Evolutionary conservation across 208 protist genomes (phyloP), one percentile per base, ranked within the genome.

Genomic region (Leishmania aethiopica): DNA sequence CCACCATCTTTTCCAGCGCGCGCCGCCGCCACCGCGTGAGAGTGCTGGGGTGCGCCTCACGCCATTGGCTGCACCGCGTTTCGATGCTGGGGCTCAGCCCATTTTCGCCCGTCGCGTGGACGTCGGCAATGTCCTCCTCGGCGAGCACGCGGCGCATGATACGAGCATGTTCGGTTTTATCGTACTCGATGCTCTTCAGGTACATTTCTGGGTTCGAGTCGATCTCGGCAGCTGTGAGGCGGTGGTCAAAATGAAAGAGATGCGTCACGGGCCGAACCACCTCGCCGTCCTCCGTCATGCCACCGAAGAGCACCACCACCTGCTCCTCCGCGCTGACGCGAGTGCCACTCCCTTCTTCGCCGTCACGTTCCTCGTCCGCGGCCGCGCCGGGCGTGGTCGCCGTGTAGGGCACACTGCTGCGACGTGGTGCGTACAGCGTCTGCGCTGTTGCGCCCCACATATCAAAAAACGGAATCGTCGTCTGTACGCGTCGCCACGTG

Each of bases 301-400:
- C 92, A 77, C 92, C 92, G 84, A 95, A 95, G 40, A 95, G 28
- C 6, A 95, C 90, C 13, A 94, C 81, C 32, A 95, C 92, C 72
- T 95, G 82, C 42, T 93, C 88, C 45, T 89, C 81, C 45, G 75
- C 73, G 10, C 60, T 60, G 51, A 55, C 57, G 37, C 37, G 51
- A 4, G 64, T 51, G 28, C 19, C 32, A n/a, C 40, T 40, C 47
- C n/a, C 60, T 0, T 77, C 37, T 13, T 60, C 60, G 32, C 51
- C n/a, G 37, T 7, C 40, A 3, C 53, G 11, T 3, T n/a, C 10
- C 45, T 8, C 66, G 5, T 53, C 45, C 25, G 25, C 11, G 22
- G 7, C 3, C 28, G 42, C 25, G 10, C 51, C 15, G 0, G 2
- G 51, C 13, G 15, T 55, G 13, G 51, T 13, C 15, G 51, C 11